Percentiles rank a stretch among this genome's conserved stretches.
Conservation (phyloP, 805 yeast species). For the Candida adriatica region DNA sequence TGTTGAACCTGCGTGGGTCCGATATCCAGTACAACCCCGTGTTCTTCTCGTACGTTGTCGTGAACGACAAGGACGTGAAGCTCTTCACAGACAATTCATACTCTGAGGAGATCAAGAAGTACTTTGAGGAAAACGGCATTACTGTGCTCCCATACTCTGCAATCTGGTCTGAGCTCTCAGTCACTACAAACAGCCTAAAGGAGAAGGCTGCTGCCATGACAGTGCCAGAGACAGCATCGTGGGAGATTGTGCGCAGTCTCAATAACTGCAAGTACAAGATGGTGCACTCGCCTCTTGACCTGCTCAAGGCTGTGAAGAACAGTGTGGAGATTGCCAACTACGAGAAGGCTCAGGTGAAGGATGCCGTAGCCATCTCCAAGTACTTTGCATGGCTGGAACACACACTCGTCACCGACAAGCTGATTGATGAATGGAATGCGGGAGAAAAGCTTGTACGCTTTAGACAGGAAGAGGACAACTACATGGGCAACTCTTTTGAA, state of each 20-base stretch:
- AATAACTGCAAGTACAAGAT: conserved; percentile 31
- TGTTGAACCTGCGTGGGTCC: conserved; percentile 73
- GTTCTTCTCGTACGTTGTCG: conserved; percentile 58
- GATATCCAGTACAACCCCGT: conserved; percentile 87
- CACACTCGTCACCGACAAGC: conserved; percentile 34
- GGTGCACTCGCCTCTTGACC: conserved; percentile 53
- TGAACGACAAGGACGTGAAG: conserved; percentile 35
- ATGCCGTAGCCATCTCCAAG: conserved; percentile 69
- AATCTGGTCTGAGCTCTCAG: conserved; percentile 51
- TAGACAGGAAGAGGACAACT: conserved; percentile 47
- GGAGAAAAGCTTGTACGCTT: conserved; percentile 51
- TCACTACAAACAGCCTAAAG: conserved; percentile 16
- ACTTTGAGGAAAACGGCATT: conserved; percentile 39
- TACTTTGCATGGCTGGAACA: conserved; percentile 81
- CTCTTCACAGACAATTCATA: conserved; percentile 49
- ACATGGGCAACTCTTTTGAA: conserved; percentile 65
- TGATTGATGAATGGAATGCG: conserved; percentile 60
- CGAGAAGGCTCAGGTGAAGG: conserved; percentile 70
- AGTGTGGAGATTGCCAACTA: conserved; percentile 64
- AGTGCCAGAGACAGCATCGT: conserved; percentile 53
- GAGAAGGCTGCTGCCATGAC: conserved; percentile 29
- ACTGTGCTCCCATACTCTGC: conserved; percentile 44
- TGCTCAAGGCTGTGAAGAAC: conserved; percentile 74
- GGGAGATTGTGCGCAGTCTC: conserved; percentile 57
- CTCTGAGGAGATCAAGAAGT: conserved; percentile 29